Base-by-base conservation (phyloP, 2,329 filamentous ascomycete genomes). In the Juglanconis sp. region DNA sequence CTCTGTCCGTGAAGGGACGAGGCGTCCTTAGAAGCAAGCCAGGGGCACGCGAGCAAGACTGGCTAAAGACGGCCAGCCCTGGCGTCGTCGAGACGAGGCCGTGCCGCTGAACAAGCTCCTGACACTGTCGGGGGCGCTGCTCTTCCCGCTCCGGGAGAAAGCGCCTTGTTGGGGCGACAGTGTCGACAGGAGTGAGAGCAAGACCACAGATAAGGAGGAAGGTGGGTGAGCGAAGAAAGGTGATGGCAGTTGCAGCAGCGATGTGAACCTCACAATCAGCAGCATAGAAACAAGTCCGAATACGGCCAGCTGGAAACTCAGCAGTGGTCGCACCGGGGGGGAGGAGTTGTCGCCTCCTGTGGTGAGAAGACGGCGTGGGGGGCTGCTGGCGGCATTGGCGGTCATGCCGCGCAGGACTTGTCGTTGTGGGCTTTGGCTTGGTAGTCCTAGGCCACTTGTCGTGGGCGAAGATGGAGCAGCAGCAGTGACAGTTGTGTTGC, bases 201-300 rank as follows among this genome's bases (percentile, higher is more conserved):
- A 32, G 54, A 36, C 49, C 35, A 53, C 17, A 15, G 50, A 40
- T 31, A 34, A 38, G 50, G 60, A 30, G 48, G 44, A 30, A 13
- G 38, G 47, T 46, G 44, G 40, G 11, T 35, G 11, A 34, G 54
- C 31, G 61, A 49, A 57, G 46, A 40, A 46, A 44, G 51, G 40
- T 54, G 38, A 51, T 55, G 47, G 46, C 38, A 35, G 36, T 49
- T 61, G 61, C 57, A 61, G 38, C 44, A 56, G 59, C 54, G 47
- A 36, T 15, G 53, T 60, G 57, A 60, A 53, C 35, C 59, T 50
- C 42, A 55, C 52, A 49, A 60, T 55, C 54, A 60, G 35, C 42
- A 60, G 40, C 34, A 63, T 56, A 58, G 54, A 61, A 58, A 63
- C 61, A 63, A 63, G 51, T 47, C 61, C 61, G 38, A 56, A 56